Base-by-base conservation (phyloP, 1,139 yeast species). In the Dujonia santamariae region DNA sequence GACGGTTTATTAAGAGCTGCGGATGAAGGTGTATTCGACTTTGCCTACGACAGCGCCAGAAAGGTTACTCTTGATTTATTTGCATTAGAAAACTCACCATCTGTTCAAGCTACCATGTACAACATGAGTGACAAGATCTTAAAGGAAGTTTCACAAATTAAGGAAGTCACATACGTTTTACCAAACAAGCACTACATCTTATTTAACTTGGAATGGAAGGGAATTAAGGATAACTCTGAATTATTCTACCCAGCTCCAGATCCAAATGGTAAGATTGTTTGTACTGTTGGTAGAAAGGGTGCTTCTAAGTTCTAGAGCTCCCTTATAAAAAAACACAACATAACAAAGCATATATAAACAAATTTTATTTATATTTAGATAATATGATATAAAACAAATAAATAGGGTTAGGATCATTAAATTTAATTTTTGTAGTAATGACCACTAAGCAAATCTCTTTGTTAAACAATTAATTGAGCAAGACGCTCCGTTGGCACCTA, bases 81-180 rank as follows among this genome's bases (percentile, higher is more conserved):
- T 61, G 96, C 96, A 17, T 60, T 72, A 36, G 96, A 88, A 60
- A 80, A 85, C 61, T 85, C 96, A 7, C 78, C 96, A 14, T 83
- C 95, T 13, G 97, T 88, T 33, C 97, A 88, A 67, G 96, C 95
- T 28, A 88, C 96, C 42, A 87, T 87, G 96, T 88, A 78, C 72
- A 85, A 87, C 70, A 88, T 88, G 92, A 73, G 86, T 26, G 71
- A 76, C 42, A 78, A 78, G 45, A 86, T 88, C 45, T 73, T 88
- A 54, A 69, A 65, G 35, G 55, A 52, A 34, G 81, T 76, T 39
- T 69, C 79, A 5, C 70, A 69, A 42, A 68, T 88, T 37, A 74
- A 67, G 40, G 68, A 69, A 31, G 96, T 87, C 28, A 62, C 80
- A 36, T 88, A 85, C 59, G 64, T 74, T 28, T 74, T 88, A 54